Evolutionary conservation across 75 land plant species (phyloP), one percentile per base, ranked within the genome.

Genomic region (Larix kaempferi): DNA sequence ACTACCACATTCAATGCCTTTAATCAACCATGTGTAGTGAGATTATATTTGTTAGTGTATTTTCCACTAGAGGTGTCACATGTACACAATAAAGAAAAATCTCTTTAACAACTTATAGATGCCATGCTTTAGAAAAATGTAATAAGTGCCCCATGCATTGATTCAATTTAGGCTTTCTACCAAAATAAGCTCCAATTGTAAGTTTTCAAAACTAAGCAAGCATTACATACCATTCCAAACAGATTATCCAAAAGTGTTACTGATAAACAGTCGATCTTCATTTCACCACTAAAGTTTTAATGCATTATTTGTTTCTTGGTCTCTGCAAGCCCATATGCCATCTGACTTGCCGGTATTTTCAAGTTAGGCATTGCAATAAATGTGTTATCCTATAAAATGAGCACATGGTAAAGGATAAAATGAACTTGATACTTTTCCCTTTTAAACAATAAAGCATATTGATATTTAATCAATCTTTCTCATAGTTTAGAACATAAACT

Each of bases 1-100:
- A 92, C 75, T 15, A 91, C 99, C 33, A 91, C n/a, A 93, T 87
- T 91, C 86, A 98, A 86, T 55, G 98, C 90, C 41, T 98, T 92
- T 19, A 74, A 29, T 59, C 88, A 86, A 72, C 99, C 99, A 89
- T 95, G 98, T 62, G 98, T 91, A 71, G 98, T 94, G 76, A 98
- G 87, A 77, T 89, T 26, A 95, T 86, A 74, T 87, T 92, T 44
- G 94, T 93, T 44, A 98, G 80, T 27, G 99, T 95, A 49, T 76
- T 60, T 72, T 98, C 89, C 62, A 92, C 85, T 27, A 98, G 81
- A 74, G 99, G 99, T 21, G n/a, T n/a, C n/a, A n/a, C n/a, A n/a
- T n/a, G 92, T 98, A 73, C 80, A 23, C 17, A 13, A 33, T 76
- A 60, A 71, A 75, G 65, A 11, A 61, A n/a, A 58, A n/a, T n/a